Base-by-base conservation (phyloP, 2,329 filamentous ascomycete species). In the Fusarium longipes region DNA sequence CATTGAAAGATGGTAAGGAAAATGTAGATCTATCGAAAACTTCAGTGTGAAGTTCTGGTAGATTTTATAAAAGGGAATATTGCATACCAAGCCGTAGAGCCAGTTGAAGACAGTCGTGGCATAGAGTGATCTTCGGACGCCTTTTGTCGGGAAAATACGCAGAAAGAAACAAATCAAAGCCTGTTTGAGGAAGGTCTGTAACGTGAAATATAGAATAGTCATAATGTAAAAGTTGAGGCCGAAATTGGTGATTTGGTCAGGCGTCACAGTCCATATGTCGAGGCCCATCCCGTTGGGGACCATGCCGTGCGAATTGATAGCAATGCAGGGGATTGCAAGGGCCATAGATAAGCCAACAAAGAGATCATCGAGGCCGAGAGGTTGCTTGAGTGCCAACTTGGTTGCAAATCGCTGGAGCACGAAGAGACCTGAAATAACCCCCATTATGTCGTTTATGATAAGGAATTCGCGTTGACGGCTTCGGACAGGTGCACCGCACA, bases 121-220 rank as follows among this genome's bases (percentile, higher is more conserved):
- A 75, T 78, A 81, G 8, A 86, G 75, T 14, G 83, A 44, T 8
- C 74, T 75, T 15, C 79, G 78, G 11, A 85, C 78, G 5, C 45
- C 57, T 0, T 51, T 60, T 0, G 74, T 70, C 0, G 83, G 83
- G 63, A 88, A 88, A 55, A 88, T 83, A 51, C 83, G 81, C 7
- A 85, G 75, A 67, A 86, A 87, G 73, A 88, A 86, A 68, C 84
- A 78, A 1, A 88, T 75, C 24, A 88, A 77, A 1, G 84, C 81
- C 6, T 85, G 72, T 65, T 87, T 86, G 17, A 84, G 77, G 25
- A 84, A 73, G 3, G 81, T 75, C 14, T 85, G 72, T 17, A 82
- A 75, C 5, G 74, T 51, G 67, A 86, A 84, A 72, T 87, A 86
- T 22, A 84, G 49, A 8, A 77, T 63, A 27, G 81, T 79, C 68